Evolutionary conservation across 83 land plant genomes (phyloP).

Genomic region (Picea mariana): DNA sequence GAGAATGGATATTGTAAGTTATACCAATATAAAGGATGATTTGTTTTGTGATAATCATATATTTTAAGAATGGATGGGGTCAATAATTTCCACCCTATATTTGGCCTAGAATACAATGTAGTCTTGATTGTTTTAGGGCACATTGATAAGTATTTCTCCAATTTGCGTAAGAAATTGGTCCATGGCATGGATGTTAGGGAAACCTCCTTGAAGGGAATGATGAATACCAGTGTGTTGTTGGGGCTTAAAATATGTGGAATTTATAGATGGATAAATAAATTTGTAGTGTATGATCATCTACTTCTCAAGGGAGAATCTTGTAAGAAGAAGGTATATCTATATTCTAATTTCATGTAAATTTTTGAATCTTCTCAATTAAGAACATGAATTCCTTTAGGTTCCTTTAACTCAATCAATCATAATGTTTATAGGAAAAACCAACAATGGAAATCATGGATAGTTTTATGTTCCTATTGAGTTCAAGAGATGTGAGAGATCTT

Average conservation of each 20-base stretch:
- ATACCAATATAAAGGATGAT: no score
- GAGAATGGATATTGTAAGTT: neutral
- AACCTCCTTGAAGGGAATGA: constrained; percentile 94
- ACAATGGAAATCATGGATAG: no score
- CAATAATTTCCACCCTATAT: constrained; percentile 95
- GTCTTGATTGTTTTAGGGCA: constrained; percentile 98
- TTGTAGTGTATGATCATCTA: no score
- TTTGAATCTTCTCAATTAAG: neutral
- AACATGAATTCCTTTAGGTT: no score
- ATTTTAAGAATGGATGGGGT: no score
- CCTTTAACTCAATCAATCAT: neutral
- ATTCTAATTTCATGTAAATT: no score
- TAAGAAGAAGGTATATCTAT: constrained; percentile 61
- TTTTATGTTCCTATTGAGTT: no score
- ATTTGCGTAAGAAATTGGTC: constrained; percentile 65
- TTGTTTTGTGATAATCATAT: no score
- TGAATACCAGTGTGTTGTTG: constrained; percentile 35
- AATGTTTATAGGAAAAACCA: constrained; percentile 72
- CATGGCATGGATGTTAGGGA: constrained; percentile 99
- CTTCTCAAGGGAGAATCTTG: constrained; percentile 32
- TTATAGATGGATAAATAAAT: no score
- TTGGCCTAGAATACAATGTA: constrained; percentile 95
- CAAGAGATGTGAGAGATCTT: no score
- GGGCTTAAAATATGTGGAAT: constrained; percentile 7
- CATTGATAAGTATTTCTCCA: constrained; percentile 95